These are phyloP conservation scores for Epicoccum sorghinum DNA, from an alignment of 2,329 filamentous ascomycete species.

Conservation along the genomic window DNA sequence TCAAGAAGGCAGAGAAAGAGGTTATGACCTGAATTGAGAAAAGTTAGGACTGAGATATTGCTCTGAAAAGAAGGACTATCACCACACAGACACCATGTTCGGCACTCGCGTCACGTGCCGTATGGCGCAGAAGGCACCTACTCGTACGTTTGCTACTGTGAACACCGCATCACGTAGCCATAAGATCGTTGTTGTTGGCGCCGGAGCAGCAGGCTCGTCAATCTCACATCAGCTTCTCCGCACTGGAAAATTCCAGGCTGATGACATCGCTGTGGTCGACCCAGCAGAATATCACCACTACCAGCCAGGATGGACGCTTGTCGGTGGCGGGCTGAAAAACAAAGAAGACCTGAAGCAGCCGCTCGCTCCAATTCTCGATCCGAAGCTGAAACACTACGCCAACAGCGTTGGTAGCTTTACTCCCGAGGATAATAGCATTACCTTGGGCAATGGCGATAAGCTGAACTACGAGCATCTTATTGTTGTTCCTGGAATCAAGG, in stretches of 20 bases:
- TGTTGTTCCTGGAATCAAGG: conserved; percentile 58
- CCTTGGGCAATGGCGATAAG: conserved; percentile 61
- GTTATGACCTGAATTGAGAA: neutral
- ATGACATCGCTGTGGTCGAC: conserved; percentile 70
- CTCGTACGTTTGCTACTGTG: conserved; percentile 30
- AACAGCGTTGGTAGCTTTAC: conserved; percentile 57
- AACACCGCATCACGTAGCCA: conserved; percentile 55
- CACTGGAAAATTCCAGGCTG: conserved; percentile 60
- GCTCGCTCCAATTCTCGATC: conserved; percentile 59
- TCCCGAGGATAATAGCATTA: conserved; percentile 64
- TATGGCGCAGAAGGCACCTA: conserved; percentile 12
- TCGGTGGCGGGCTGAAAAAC: conserved; percentile 69
- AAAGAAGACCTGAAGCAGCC: conserved; percentile 64
- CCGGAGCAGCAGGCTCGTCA: conserved; percentile 68
- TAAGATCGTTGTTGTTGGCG: conserved; percentile 71
- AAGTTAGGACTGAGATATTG: neutral
- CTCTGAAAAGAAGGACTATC: neutral
- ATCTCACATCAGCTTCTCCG: conserved; percentile 72
- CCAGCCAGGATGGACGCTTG: conserved; percentile 73
- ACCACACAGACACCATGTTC: conserved; percentile 5
- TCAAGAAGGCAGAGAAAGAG: neutral
- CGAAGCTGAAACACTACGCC: conserved; percentile 67
- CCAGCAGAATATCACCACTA: conserved; percentile 70
- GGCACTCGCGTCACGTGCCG: conserved; percentile 18
- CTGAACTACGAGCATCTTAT: conserved; percentile 69